phyloP scores from a whole-genome alignment of 176 grass and related monocot genomes.

The Carex pumila region DNA sequence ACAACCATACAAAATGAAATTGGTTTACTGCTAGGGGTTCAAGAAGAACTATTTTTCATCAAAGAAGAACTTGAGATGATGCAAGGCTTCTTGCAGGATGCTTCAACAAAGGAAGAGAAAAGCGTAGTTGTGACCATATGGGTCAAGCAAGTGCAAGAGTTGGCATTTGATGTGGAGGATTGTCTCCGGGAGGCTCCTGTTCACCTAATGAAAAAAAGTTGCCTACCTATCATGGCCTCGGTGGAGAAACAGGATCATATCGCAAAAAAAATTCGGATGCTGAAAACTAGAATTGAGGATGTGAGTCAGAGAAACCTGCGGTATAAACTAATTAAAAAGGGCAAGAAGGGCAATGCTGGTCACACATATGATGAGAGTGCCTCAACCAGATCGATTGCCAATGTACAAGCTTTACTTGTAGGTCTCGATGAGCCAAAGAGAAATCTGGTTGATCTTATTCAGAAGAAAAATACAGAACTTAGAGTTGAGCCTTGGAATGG shows the following conservation, averaged over 20 bases:
- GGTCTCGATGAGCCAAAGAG: not conserved
- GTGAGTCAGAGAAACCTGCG: conserved; percentile 20
- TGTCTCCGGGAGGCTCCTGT: not conserved
- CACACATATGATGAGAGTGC: too few relatives aligned
- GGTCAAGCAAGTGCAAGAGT: conserved; percentile 39
- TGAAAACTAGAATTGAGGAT: conserved; percentile 15
- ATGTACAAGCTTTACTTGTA: not conserved
- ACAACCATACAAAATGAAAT: not conserved
- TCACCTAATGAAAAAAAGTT: not conserved
- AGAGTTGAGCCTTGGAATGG: too few relatives aligned
- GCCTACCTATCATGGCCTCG: not conserved
- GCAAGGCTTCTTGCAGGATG: conserved; percentile 15
- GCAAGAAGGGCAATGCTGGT: not conserved
- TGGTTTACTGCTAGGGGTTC: conserved; percentile 20
- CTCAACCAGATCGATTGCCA: not conserved
- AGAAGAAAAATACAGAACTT: too few relatives aligned
- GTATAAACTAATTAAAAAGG: conserved; percentile 1
- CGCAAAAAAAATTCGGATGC: conserved; percentile 16
- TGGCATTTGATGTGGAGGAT: conserved; percentile 35
- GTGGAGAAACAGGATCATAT: not conserved
- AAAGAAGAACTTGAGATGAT: conserved; percentile 38
- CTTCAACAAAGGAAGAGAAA: not conserved
- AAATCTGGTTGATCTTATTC: not conserved
- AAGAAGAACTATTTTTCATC: conserved; percentile 12
- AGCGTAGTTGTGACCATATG: conserved; percentile 1